Evolutionary conservation across 2,329 filamentous ascomycete species (phyloP).

Genomic region (Sodiomyces alkalinus): DNA sequence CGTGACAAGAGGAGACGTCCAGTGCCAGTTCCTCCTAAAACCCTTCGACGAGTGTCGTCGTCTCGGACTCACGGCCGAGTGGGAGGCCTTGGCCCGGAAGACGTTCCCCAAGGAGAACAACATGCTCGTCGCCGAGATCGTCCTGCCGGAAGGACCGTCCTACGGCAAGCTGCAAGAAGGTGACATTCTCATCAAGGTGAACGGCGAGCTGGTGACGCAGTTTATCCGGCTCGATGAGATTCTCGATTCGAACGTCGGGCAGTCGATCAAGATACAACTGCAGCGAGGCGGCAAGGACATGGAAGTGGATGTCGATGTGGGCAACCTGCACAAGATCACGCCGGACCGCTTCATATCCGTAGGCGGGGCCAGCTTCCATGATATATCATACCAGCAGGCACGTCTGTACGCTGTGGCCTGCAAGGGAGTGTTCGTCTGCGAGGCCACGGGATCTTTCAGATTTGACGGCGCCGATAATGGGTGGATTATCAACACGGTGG

Average conservation of each 20-base stretch:
- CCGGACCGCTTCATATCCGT: conserved; percentile 93
- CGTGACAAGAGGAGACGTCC: conserved; percentile 87
- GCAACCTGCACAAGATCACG: conserved; percentile 85
- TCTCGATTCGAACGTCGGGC: conserved; percentile 72
- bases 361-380: conserved; percentile 86
- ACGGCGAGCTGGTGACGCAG: conserved; percentile 81
- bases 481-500: conserved; percentile 85
- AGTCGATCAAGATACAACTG: conserved; percentile 63
- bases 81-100: conserved; percentile 73
- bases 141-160: conserved; percentile 80
- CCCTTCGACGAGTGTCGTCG: conserved; percentile 94
- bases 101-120: conserved; percentile 86
- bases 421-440: conserved; percentile 87
- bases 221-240: conserved; percentile 88
- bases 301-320: conserved; percentile 70
- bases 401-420: conserved; percentile 85
- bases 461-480: conserved; percentile 84
- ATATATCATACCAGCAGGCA: conserved; percentile 95
- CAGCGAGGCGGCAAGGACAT: conserved; percentile 82
- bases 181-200: conserved; percentile 85
- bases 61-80: conserved; percentile 67
- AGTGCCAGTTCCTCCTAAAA: conserved; percentile 93
- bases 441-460: conserved; percentile 87
- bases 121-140: conserved; percentile 92
- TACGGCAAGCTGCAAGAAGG: conserved; percentile 82